A percentile compares a stretch with the other conserved stretches of the same genome.
Conservation (phyloP, 352 stramenopile genomes). For the Phytophthora pini region DNA sequence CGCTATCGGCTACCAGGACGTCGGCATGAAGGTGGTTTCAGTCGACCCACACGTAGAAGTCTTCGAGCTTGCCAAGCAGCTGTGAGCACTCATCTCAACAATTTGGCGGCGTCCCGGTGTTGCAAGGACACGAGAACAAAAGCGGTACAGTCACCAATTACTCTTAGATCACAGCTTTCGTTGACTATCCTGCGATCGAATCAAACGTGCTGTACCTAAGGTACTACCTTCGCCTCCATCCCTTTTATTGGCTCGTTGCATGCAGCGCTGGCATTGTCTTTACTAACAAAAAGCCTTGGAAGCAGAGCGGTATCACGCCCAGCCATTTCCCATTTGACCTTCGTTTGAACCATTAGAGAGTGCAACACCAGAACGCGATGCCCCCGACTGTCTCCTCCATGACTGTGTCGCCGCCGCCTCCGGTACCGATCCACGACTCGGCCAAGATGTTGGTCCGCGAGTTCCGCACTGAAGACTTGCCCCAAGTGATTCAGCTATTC, state of each 20-base stretch:
- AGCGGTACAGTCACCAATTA: too few relatives aligned
- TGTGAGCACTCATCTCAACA: conserved; percentile 22
- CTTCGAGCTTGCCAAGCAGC: conserved; percentile 46
- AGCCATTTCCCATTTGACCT: conserved; percentile 20
- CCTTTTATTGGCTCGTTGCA: conserved; percentile 5
- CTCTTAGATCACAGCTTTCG: too few relatives aligned
- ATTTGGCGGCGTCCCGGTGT: conserved; percentile 2
- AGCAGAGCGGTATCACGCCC: not conserved
- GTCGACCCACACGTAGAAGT: conserved; percentile 40
- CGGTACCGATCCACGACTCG: not conserved
- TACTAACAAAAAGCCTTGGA: not conserved
- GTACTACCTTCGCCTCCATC: not conserved
- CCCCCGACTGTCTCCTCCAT: conserved; percentile 13
- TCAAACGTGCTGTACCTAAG: not conserved
- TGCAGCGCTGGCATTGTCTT: conserved; percentile 13
- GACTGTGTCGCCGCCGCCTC: not conserved
- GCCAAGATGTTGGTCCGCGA: conserved; percentile 28
- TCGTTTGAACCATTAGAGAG: not conserved
- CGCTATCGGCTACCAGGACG: conserved; percentile 38
- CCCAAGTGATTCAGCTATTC: conserved; percentile 30
- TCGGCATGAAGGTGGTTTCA: conserved; percentile 33
- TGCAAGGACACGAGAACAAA: conserved; percentile 6
- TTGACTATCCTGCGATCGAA: not conserved
- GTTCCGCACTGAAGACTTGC: conserved; percentile 27
- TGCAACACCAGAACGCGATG: conserved; percentile 6